Evolutionary conservation across 2,329 filamentous ascomycete genomes (phyloP).

Genomic region (Cladobotryum mycophilum): DNA sequence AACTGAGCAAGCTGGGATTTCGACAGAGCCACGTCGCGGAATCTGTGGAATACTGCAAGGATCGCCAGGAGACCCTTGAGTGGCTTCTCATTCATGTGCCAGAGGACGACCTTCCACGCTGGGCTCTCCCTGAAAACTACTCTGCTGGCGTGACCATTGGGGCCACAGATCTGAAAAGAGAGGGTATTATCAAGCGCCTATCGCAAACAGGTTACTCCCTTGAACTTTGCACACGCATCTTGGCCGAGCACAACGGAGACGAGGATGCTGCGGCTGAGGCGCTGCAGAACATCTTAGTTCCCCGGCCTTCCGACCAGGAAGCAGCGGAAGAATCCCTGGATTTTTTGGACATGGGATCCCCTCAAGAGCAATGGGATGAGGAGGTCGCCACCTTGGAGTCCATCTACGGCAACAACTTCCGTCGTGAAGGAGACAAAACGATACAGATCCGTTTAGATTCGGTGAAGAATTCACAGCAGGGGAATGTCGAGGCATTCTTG

Average conservation of each 20-base stretch:
- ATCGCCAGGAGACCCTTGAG: constrained; percentile 85
- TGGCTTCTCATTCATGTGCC: constrained; percentile 97
- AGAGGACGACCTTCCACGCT: constrained; percentile 89
- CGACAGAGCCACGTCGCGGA: constrained; percentile 85
- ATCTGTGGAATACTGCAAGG: constrained; percentile 79
- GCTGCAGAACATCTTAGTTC: constrained; percentile 55
- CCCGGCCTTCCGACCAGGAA: constrained; percentile 10
- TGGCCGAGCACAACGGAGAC: constrained; percentile 63
- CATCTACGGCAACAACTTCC: constrained; percentile 73
- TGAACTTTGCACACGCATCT: constrained; percentile 73
- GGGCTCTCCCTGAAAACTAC: constrained; percentile 89
- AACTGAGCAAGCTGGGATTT: constrained; percentile 76
- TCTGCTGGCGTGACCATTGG: constrained; percentile 83
- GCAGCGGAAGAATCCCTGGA: constrained; percentile 24
- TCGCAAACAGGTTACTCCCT: constrained; percentile 76
- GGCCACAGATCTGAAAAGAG: constrained; percentile 71
- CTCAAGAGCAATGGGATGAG: constrained; percentile 70
- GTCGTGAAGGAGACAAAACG: constrained; percentile 51
- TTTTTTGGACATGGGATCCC: constrained; percentile 43
- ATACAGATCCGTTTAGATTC: constrained; percentile 64
- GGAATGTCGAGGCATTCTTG: constrained; percentile 47
- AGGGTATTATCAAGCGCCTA: constrained; percentile 76
- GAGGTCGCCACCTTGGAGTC: constrained; percentile 79
- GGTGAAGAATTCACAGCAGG: constrained; percentile 44
- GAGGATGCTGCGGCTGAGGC: constrained; percentile 72